Percentiles rank a stretch among this genome's conserved stretches.
phyloP scores from a whole-genome alignment of 2,329 filamentous ascomycete species.

The Fonsecaea nubica region DNA sequence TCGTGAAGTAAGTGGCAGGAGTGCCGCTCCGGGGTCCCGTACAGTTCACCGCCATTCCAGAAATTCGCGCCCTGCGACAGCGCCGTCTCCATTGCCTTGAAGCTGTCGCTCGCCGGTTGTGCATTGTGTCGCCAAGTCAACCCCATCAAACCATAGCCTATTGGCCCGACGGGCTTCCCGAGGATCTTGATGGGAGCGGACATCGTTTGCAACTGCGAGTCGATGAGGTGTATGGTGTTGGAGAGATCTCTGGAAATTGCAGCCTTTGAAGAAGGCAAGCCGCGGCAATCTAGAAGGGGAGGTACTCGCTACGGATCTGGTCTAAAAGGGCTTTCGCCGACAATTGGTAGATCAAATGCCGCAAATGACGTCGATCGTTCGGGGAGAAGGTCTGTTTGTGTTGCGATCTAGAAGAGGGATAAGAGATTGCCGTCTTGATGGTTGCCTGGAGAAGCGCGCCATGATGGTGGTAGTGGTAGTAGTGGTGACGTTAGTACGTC shows the following conservation, averaged over 20 bases:
- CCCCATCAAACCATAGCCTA: conserved; percentile 58
- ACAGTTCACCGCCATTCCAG: conserved; percentile 72
- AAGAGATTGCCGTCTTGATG: background rate
- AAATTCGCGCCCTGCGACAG: conserved; percentile 56
- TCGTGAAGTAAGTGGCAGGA: conserved; percentile 64
- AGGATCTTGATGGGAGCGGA: conserved; percentile 42
- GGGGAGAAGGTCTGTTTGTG: background rate
- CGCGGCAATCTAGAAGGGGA: background rate
- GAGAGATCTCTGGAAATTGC: background rate
- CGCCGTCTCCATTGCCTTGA: conserved; percentile 63
- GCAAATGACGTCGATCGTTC: background rate
- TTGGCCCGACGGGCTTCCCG: conserved; percentile 56
- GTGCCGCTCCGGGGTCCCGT: conserved; percentile 65
- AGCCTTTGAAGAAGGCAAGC: background rate
- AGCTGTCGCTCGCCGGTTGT: conserved; percentile 45
- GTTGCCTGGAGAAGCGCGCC: background rate
- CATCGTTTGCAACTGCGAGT: conserved; percentile 16
- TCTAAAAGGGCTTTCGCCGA: background rate
- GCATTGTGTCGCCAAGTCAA: conserved; percentile 46
- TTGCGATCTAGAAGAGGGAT: background rate
- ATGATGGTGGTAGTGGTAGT: background rate
- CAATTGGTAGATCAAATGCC: background rate
- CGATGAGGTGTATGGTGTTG: background rate
- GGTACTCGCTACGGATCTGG: background rate
- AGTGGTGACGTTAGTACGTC: background rate